A percentile compares a stretch with the other conserved stretches of the same genome.
Evolutionary conservation across 2,329 filamentous ascomycete species (phyloP).

Genomic region (Microsporum canis): DNA sequence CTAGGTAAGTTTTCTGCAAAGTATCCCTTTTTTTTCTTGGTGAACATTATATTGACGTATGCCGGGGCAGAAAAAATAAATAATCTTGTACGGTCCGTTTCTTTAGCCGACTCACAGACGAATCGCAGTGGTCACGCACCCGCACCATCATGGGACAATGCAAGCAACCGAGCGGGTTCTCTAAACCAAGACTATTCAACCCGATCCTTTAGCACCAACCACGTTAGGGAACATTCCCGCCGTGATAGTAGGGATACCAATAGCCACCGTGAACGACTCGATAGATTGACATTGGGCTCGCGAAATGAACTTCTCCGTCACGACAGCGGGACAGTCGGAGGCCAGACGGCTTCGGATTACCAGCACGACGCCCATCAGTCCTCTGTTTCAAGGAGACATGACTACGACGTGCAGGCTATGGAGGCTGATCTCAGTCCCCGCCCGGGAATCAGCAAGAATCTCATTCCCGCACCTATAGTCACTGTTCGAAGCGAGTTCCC

Average conservation of each 20-base stretch:
- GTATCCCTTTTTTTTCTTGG: background rate
- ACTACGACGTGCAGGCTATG: constrained; percentile 95
- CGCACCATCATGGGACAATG: constrained; percentile 48
- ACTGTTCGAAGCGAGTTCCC: constrained; percentile 95
- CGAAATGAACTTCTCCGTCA: constrained; percentile 54
- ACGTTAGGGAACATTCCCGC: constrained; percentile 23
- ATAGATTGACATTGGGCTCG: constrained; percentile 32
- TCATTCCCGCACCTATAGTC: constrained; percentile 82
- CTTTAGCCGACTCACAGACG: constrained; percentile 50
- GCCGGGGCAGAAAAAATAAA: constrained; percentile 73
- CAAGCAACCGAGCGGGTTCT: constrained; percentile 24
- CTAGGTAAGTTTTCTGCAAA: constrained; percentile 50
- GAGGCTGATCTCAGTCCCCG: constrained; percentile 70
- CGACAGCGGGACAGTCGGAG: constrained; percentile 65
- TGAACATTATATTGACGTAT: background rate
- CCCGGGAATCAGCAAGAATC: constrained; percentile 58
- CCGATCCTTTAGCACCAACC: constrained; percentile 16
- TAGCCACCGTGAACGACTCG: constrained; percentile 35
- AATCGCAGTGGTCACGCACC: constrained; percentile 44
- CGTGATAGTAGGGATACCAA: constrained; percentile 33
- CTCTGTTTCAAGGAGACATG: constrained; percentile 60
- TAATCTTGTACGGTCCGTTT: constrained; percentile 76
- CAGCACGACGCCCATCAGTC: constrained; percentile 42
- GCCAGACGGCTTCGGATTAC: constrained; percentile 66
- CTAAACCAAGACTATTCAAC: constrained; percentile 23